Base-by-base conservation (phyloP, 2,329 filamentous ascomycete species). In the Meredithiella fracta region DNA sequence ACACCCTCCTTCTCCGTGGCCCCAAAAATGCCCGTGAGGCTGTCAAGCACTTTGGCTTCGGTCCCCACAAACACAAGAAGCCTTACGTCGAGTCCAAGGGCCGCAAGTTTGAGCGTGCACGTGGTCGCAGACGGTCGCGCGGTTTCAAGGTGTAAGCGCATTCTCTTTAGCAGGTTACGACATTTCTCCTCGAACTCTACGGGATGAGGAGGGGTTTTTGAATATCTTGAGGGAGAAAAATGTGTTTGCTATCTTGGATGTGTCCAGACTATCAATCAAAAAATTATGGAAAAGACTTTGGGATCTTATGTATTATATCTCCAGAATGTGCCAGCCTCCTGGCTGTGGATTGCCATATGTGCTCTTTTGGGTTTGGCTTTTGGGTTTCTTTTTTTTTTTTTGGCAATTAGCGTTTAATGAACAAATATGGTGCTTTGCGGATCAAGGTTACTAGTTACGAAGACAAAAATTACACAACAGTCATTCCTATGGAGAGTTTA, bases 61-160 rank as follows among this genome's bases (percentile, higher is more conserved):
- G 92, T 64, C 92, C 92, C 64, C 92, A 98, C 83, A 90, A 83
- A 74, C 78, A 94, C 85, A 98, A 97, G 91, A 97, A 96, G 82
- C 91, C 91, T 65, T 86, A 94, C 67, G 81, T 98, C 69, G 81
- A 88, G 75, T 94, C 88, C 80, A 98, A 98, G 86, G 94, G 94
- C 70, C 86, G 92, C 77, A 98, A 98, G 82, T 98, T 98, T 80
- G 94, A 98, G 85, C 82, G 83, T 69, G 92, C 90, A 69, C 90
- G 92, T 92, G 94, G 92, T 75, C 90, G 92, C 77, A 94, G 92
- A 85, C 80, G 89, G 73, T 97, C 90, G 68, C 83, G 86, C 70
- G 92, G 94, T 82, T 98, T 98, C 90, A 98, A 98, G 89, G 92
- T 98, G 72, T 98, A 95, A 87, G 72, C 72, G 63, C 52, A 34